These are phyloP conservation scores for Herpetomonas samuelpessoai DNA, from an alignment of 208 protist species.

Conservation along the genomic window DNA sequence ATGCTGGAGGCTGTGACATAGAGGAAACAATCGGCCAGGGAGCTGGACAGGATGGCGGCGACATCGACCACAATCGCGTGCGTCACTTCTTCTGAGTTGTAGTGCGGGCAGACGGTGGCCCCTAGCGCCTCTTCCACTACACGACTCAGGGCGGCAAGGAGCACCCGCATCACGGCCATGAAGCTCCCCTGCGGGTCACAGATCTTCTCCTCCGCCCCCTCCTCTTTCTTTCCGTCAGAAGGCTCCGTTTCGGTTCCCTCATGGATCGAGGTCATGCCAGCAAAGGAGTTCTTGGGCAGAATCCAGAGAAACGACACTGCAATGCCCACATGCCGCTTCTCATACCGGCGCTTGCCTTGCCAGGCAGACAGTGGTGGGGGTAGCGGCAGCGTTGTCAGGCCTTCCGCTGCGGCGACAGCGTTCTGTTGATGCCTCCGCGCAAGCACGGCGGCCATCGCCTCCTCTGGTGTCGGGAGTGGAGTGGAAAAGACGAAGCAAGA, in stretches of 20 bases:
- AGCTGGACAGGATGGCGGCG: conserved; percentile 26
- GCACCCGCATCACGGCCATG: conserved; percentile 35
- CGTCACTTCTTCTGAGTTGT: conserved; percentile 45
- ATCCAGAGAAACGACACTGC: conserved; percentile 38
- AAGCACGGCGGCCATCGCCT: conserved; percentile 6
- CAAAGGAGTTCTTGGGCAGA: conserved; percentile 12
- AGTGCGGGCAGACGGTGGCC: conserved; percentile 40
- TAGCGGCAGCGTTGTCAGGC: neutral
- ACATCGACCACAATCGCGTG: conserved; percentile 75
- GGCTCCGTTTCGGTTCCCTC: no score
- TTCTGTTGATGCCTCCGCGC: neutral
- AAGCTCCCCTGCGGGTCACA: neutral
- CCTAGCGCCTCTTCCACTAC: conserved; percentile 49
- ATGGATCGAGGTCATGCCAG: neutral
- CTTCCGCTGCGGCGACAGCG: neutral
- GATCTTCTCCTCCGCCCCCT: neutral
- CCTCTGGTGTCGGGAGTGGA: conserved; percentile 40
- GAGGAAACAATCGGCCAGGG: conserved; percentile 15
- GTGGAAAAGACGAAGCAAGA: conserved; percentile 64
- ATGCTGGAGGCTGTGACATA: no score
- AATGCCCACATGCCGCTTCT: conserved; percentile 45
- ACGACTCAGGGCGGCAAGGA: conserved; percentile 43
- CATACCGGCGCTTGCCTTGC: conserved; percentile 48
- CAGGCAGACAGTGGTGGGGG: conserved; percentile 35
- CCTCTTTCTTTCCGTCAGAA: neutral